A percentile compares a stretch with the other conserved stretches of the same genome.
These are phyloP conservation scores for Boletus sp. DNA, from an alignment of 1,284 basidiomycete species.

Conservation along the genomic window DNA sequence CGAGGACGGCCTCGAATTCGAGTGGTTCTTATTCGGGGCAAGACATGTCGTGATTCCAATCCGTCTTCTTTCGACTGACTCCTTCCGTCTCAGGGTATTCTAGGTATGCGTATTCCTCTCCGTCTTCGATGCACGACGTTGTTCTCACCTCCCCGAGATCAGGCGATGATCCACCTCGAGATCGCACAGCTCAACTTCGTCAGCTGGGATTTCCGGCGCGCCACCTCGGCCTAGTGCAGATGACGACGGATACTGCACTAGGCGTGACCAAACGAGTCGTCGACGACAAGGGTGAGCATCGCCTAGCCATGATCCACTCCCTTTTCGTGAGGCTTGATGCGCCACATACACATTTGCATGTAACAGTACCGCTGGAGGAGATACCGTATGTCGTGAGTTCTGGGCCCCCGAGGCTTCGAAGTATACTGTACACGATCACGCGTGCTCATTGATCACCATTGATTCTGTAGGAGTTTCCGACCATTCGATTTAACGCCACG, in stretches of 20 bases:
- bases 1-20: slow-evolving; percentile 72
- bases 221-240: slow-evolving; percentile 83
- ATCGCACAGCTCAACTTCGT: slow-evolving; percentile 84
- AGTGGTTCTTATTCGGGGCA: slow-evolving; percentile 86
- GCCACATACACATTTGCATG: neutral
- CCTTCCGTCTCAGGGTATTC: slow-evolving; percentile 47
- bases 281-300: slow-evolving; percentile 61
- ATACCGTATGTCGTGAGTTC: slow-evolving; percentile 67
- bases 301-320: neutral
- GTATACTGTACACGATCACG: neutral
- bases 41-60: slow-evolving; percentile 18
- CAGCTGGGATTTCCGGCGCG: slow-evolving; percentile 81
- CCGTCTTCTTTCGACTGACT: slow-evolving; percentile 6
- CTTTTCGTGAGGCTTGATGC: neutral
- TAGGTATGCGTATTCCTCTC: slow-evolving; percentile 39
- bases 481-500: slow-evolving; percentile 74
- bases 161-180: slow-evolving; percentile 89
- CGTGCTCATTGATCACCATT: neutral
- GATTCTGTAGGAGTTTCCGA: slow-evolving; percentile 71
- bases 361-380: slow-evolving; percentile 43
- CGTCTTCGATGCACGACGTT: neutral
- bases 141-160: slow-evolving; percentile 7
- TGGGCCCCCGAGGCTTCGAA: neutral
- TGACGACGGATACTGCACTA: slow-evolving; percentile 98
- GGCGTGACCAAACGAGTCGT: slow-evolving; percentile 90